Conservation (phyloP, 2,329 filamentous ascomycete species). For the Paecilomyces fulvus region DNA sequence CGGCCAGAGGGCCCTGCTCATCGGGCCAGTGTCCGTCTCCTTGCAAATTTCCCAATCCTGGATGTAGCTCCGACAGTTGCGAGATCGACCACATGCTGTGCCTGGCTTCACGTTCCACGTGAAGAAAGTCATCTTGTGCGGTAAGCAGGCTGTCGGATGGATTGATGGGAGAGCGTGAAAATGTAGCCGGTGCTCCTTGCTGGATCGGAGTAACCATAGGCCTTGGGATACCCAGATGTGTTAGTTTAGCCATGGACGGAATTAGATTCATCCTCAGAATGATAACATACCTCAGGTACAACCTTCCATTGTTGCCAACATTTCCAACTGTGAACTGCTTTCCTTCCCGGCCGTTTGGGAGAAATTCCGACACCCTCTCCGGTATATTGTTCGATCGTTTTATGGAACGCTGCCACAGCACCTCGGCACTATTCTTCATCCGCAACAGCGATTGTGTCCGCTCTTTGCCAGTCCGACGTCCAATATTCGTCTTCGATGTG, state of each 20-base stretch:
- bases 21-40: constrained; percentile 16
- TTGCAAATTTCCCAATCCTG: constrained; percentile 15
- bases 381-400: constrained; percentile 40
- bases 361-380: constrained; percentile 53
- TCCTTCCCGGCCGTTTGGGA: constrained; percentile 55
- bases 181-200: constrained; percentile 19
- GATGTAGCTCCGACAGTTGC: constrained; percentile 32
- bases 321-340: constrained; percentile 72
- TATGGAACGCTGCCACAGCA: constrained; percentile 30
- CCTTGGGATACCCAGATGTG: constrained; percentile 9
- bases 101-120: constrained; percentile 21
- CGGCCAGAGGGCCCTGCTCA: constrained; percentile 12
- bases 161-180: constrained; percentile 40
- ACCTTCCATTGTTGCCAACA: constrained; percentile 73
- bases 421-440: constrained; percentile 47
- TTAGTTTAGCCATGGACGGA: background rate
- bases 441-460: constrained; percentile 29
- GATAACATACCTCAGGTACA: constrained; percentile 64
- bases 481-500: constrained; percentile 20
- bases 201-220: constrained; percentile 26
- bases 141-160: constrained; percentile 47
- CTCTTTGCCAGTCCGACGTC: constrained; percentile 23
- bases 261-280: constrained; percentile 8
- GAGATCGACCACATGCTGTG: constrained; percentile 33
- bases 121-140: constrained; percentile 36